Base-by-base conservation (phyloP, 805 yeast species). In the Schwanniomyces vanrijiae region DNA sequence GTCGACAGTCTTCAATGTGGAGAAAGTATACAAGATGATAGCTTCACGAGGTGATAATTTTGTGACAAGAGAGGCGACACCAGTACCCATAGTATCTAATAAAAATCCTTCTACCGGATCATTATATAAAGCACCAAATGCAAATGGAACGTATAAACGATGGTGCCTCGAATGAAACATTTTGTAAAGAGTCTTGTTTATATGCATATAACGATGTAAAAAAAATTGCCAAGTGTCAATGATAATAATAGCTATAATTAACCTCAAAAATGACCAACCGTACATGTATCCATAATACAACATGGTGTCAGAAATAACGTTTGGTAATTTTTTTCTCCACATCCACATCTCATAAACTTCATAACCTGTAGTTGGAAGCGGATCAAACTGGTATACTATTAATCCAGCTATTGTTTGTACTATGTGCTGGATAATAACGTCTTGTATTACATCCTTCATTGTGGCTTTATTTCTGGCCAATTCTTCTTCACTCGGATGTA, bases 171-270 rank as follows among this genome's bases (percentile, higher is more conserved):
- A 90, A 66, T 94, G 99, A 75, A 89, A 88, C 44, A 82, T 71
- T 52, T 78, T 80, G 77, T 94, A 94, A 42, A 91, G 71, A 46
- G 75, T 70, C 62, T 83, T 84, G 76, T 88, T 88, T 62, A 76
- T 59, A 64, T 94, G 99, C 98, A 94, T 91, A 53, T 77, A 63
- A 51, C 96, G 78, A 66, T 94, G 99, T 52, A 91, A 74, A 76
- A 83, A 82, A 67, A 88, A 94, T 70, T 94, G 99, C 99, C 99
- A 94, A 3, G 96, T 78, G 65, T 94, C 99, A 56, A 94, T 79
- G 52, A 94, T 71, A 43, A 82, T 61, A 59, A 90, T 84, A 2
- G 95, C 96, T 25, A 75, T 40, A 11, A 69, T 42, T 26, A 90
- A 65, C 54, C 82, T 83, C n/a, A 80, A 22, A 1, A 69, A 38